A percentile compares a stretch with the other conserved stretches of the same genome.
Conservation (phyloP, 2,329 filamentous ascomycete species). For the Ceratocystis smalleyi region DNA sequence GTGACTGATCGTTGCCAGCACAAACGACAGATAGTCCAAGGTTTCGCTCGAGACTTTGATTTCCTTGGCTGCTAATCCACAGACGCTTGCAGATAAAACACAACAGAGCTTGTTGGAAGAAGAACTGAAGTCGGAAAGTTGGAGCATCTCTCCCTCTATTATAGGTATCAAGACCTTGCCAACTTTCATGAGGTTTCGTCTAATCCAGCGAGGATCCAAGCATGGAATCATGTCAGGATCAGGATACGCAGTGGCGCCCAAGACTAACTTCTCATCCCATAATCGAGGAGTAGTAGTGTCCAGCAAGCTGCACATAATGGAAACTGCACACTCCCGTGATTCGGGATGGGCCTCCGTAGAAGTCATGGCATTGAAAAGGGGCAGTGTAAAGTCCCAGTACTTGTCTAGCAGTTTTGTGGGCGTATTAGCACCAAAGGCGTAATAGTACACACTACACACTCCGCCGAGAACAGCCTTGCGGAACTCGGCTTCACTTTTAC, state of each 20-base stretch:
- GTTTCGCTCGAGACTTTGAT: slow-evolving; percentile 78
- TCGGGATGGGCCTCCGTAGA: slow-evolving; percentile 17
- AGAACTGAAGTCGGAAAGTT: slow-evolving; percentile 46
- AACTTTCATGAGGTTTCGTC: slow-evolving; percentile 51
- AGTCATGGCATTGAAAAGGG: slow-evolving; percentile 21
- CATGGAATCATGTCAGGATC: slow-evolving; percentile 62
- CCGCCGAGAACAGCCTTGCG: slow-evolving; percentile 46
- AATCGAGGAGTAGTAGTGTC: slow-evolving; percentile 40
- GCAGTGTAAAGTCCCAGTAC: slow-evolving; percentile 65
- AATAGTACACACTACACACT: slow-evolving; percentile 70
- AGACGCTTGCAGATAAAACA: slow-evolving; percentile 6
- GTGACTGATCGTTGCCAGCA: slow-evolving; percentile 9
- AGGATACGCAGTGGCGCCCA: slow-evolving; percentile 41
- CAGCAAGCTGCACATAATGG: slow-evolving; percentile 54
- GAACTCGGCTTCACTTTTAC: slow-evolving; percentile 41
- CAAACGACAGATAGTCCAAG: slow-evolving; percentile 47
- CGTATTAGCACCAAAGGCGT: slow-evolving; percentile 57
- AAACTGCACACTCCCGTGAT: slow-evolving; percentile 41
- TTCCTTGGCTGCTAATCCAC: slow-evolving; percentile 43
- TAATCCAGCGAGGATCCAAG: slow-evolving; percentile 75
- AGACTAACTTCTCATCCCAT: slow-evolving; percentile 62
- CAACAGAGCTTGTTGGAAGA: slow-evolving; percentile 20
- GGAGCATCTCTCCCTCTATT: slow-evolving; percentile 45
- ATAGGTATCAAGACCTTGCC: slow-evolving; percentile 46
- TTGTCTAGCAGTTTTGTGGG: slow-evolving; percentile 50